Percentiles rank a stretch among this genome's conserved stretches.
Evolutionary conservation across 768 basidiomycete genomes (phyloP).

Genomic region (Galerina marginata): DNA sequence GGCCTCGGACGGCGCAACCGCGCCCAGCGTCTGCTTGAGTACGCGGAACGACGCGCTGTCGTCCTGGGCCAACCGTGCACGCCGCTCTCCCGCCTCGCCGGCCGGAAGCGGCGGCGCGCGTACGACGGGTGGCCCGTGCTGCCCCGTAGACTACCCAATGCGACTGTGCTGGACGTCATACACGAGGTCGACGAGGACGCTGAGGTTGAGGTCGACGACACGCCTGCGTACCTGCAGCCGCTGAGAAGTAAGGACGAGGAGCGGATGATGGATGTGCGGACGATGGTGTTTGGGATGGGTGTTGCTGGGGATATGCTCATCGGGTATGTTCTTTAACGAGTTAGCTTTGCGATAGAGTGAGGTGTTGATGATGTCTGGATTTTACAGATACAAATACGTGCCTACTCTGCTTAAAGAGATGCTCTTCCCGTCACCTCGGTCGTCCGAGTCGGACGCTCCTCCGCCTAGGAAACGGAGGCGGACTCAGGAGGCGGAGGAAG

Average conservation of each 20-base stretch:
- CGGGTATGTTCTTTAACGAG: conserved; percentile 43
- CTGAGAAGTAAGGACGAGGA: conserved; percentile 43
- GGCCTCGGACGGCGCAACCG: conserved; percentile 67
- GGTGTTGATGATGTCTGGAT: conserved; percentile 1
- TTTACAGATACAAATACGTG: conserved; percentile 57
- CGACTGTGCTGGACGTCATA: conserved; percentile 45
- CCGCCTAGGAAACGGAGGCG: conserved; percentile 43
- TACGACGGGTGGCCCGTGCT: conserved; percentile 37
- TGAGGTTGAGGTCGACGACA: conserved; percentile 29
- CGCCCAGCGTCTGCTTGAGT: conserved; percentile 69
- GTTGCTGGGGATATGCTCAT: conserved; percentile 42
- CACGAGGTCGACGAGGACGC: conserved; percentile 40
- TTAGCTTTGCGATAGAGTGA: not conserved
- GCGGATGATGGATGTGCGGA: conserved; percentile 49
- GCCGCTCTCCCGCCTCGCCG: conserved; percentile 38
- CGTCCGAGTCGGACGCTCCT: conserved; percentile 23
- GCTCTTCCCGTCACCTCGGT: conserved; percentile 45
- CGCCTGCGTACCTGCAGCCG: conserved; percentile 22
- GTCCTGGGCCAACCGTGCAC: conserved; percentile 44
- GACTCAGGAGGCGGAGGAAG: conserved; percentile 23
- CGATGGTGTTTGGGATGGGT: conserved; percentile 53
- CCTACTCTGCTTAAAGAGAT: conserved; percentile 45
- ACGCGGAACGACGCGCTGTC: conserved; percentile 59
- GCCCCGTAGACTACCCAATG: conserved; percentile 41
- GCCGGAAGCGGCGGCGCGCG: conserved; percentile 48